Conservation (phyloP, 1,139 yeast genomes). For the Meyerozyma smithsonii region DNA sequence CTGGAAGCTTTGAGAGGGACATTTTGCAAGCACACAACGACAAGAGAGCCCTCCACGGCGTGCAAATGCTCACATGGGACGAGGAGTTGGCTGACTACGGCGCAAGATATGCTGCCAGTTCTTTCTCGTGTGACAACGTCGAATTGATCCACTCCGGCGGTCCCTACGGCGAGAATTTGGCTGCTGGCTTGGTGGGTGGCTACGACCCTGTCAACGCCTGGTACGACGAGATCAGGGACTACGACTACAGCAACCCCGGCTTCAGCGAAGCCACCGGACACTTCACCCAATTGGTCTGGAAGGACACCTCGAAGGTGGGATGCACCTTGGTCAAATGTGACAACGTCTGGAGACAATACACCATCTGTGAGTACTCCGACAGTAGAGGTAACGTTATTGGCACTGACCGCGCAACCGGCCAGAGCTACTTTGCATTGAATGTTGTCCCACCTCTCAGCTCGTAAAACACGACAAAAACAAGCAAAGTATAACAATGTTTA, state of each 20-base stretch:
- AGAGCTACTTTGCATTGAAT: constrained; percentile 44
- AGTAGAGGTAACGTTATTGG: constrained; percentile 57
- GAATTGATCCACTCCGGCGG: constrained; percentile 47
- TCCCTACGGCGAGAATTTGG: constrained; percentile 58
- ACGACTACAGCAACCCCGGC: constrained; percentile 45
- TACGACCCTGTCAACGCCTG: constrained; percentile 56
- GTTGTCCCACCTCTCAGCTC: constrained; percentile 36
- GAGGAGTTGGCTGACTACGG: constrained; percentile 43
- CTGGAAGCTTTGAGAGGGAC: constrained; percentile 22
- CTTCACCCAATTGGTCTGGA: constrained; percentile 72
- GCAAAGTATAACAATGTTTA: too few species aligned
- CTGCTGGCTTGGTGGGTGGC: constrained; percentile 46
- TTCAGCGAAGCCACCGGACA: constrained; percentile 49
- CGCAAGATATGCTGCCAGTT: constrained; percentile 36
- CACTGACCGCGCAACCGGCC: constrained; percentile 25
- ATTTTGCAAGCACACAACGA: constrained; percentile 48
- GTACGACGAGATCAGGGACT: constrained; percentile 57
- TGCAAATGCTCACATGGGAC: constrained; percentile 46
- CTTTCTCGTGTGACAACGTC: constrained; percentile 51
- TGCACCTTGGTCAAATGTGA: constrained; percentile 56
- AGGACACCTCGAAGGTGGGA: constrained; percentile 48
- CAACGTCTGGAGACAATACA: constrained; percentile 49
- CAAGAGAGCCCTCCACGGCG: constrained; percentile 52
- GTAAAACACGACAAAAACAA: neutral
- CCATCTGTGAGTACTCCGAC: constrained; percentile 61